A percentile compares a stretch with the other conserved stretches of the same genome.
Evolutionary conservation across 257 asterid species (phyloP).

Genomic region (Solanum verrucosum): DNA sequence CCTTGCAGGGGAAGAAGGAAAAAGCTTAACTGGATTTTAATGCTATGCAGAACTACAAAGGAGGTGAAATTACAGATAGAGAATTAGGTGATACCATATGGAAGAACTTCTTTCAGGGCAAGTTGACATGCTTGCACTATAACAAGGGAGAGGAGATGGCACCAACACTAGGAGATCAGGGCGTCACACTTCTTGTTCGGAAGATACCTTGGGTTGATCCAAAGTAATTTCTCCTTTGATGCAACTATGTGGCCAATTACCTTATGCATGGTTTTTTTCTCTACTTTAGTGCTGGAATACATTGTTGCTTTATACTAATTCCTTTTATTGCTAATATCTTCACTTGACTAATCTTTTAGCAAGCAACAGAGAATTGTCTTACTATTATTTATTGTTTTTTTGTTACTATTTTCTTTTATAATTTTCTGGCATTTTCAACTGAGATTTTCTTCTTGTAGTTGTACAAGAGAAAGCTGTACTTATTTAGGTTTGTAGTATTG

Average conservation of each 20-base stretch:
- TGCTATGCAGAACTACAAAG: constrained; percentile 39
- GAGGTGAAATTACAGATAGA: constrained; percentile 33
- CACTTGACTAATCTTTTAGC: neutral
- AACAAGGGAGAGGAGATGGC: constrained; percentile 81
- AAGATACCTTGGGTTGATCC: constrained; percentile 59
- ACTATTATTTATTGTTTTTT: neutral
- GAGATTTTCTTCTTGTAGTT: neutral
- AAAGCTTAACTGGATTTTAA: neutral
- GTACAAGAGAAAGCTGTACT: neutral
- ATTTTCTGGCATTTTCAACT: neutral
- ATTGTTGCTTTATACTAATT: neutral
- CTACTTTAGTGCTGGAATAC: neutral
- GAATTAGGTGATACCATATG: constrained; percentile 35
- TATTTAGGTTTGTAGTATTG: neutral
- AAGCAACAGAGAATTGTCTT: neutral
- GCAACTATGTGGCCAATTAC: neutral
- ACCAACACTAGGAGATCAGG: constrained; percentile 50
- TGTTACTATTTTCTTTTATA: neutral
- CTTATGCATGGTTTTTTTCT: neutral
- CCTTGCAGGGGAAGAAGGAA: neutral
- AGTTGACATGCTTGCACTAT: constrained; percentile 64
- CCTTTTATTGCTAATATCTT: neutral
- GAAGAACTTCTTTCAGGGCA: constrained; percentile 58
- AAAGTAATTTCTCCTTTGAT: constrained; percentile 27
- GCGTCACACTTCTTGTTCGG: constrained; percentile 84